A percentile compares a stretch with the other conserved stretches of the same genome.
These are phyloP conservation scores for Penicillium malachiteum DNA, from an alignment of 495 filamentous ascomycete species.

Conservation along the genomic window DNA sequence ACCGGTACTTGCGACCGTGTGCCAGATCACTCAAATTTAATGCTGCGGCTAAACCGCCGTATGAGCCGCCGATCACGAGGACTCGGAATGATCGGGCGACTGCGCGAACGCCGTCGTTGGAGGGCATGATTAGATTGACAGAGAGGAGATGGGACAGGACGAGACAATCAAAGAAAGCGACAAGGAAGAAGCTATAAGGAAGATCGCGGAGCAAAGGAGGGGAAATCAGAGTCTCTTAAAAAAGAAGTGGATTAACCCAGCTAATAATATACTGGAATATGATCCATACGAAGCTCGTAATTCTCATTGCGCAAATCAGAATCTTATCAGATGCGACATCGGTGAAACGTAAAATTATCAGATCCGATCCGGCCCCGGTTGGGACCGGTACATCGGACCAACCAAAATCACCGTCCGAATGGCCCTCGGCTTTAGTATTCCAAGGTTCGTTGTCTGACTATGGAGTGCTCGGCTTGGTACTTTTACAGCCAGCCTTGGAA, in stretches of 20 bases:
- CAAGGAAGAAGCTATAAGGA: background rate
- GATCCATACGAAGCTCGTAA: background rate
- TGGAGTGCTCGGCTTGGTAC: no score
- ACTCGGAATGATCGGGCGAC: slow-evolving; percentile 36
- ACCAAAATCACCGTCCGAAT: background rate
- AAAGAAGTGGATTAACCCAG: background rate
- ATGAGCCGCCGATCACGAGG: slow-evolving; percentile 63
- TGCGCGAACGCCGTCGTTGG: slow-evolving; percentile 27
- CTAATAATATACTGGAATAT: slow-evolving; percentile 1
- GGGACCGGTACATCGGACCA: background rate
- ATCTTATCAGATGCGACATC: slow-evolving; percentile 26
- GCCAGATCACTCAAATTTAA: slow-evolving; percentile 62
- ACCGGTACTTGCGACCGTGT: slow-evolving; percentile 40
- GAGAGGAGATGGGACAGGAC: no score
- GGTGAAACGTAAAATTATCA: slow-evolving; percentile 10
- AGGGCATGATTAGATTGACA: slow-evolving; percentile 23
- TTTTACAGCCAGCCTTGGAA: no score
- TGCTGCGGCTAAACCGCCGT: slow-evolving; percentile 60
- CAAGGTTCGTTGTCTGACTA: no score
- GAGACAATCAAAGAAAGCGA: background rate
- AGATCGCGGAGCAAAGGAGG: background rate
- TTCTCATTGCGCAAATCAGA: background rate
- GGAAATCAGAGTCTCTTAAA: background rate
- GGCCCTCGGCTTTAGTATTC: no score
- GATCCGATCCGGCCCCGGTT: slow-evolving; percentile 8